Percentiles rank a stretch among this genome's conserved stretches.
phyloP scores from a whole-genome alignment of 169 alveolate genomes.

The Toxoplasma gondii region DNA sequence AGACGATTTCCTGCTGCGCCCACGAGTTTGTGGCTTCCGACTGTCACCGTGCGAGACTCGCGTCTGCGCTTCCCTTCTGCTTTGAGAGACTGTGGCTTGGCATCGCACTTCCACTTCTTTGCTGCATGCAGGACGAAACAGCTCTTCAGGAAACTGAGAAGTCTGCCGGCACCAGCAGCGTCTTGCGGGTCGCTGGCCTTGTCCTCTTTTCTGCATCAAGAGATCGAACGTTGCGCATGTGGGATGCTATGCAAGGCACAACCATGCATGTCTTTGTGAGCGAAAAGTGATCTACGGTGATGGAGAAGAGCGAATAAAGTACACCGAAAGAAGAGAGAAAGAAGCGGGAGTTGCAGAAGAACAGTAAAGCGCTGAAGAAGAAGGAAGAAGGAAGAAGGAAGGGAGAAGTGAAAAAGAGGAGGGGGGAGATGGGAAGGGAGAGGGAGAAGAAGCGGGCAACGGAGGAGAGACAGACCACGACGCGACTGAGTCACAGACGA shows the following conservation, averaged over 20 bases:
- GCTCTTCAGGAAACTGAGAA: conserved; percentile 12
- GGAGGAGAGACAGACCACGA: too few relatives aligned
- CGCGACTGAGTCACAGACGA: too few relatives aligned
- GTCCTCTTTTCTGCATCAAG: conserved; percentile 46
- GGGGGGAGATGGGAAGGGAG: not conserved
- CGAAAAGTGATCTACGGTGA: not conserved
- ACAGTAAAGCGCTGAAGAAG: not conserved
- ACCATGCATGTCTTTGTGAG: conserved; percentile 44
- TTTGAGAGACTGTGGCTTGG: not conserved
- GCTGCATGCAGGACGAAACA: conserved; percentile 7
- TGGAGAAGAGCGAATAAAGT: not conserved
- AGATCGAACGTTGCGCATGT: conserved; percentile 37
- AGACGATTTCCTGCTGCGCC: too few relatives aligned
- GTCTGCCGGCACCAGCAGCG: not conserved
- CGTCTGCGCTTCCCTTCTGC: not conserved
- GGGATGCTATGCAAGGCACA: conserved; percentile 49
- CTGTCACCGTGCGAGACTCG: too few relatives aligned
- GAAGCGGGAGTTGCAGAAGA: not conserved
- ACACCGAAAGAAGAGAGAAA: not conserved
- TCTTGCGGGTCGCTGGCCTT: conserved; percentile 29
- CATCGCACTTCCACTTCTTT: not conserved
- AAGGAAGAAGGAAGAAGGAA: not conserved
- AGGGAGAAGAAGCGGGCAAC: too few relatives aligned
- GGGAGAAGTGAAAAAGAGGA: not conserved
- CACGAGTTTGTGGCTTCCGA: too few relatives aligned